Evolutionary conservation across 2,329 filamentous ascomycete species (phyloP).

Genomic region (Epicoccum sorghinum): DNA sequence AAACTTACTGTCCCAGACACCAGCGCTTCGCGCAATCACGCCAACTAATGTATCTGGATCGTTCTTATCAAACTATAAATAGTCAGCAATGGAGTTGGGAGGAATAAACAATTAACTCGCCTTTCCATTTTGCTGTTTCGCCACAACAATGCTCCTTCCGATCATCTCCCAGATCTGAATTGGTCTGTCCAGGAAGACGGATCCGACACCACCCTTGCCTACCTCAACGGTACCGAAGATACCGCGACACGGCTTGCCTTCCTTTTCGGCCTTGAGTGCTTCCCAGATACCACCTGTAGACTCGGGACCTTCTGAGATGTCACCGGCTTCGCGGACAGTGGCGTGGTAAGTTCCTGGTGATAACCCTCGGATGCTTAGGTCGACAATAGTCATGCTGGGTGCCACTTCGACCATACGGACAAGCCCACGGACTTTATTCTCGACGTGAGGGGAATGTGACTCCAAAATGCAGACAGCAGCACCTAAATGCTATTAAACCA

Average conservation of each 20-base stretch:
- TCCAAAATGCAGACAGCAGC: slow-evolving; percentile 96
- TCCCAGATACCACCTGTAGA: slow-evolving; percentile 87
- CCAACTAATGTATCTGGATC: slow-evolving; percentile 87
- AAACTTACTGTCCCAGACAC: slow-evolving; percentile 78
- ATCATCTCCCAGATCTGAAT: slow-evolving; percentile 97
- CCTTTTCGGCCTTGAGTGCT: slow-evolving; percentile 52
- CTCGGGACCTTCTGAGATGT: slow-evolving; percentile 81
- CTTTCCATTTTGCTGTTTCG: slow-evolving; percentile 66
- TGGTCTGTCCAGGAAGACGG: slow-evolving; percentile 78
- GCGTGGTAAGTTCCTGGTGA: slow-evolving; percentile 81
- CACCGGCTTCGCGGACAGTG: slow-evolving; percentile 82
- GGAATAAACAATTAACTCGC: slow-evolving; percentile 10
- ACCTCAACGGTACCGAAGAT: slow-evolving; percentile 78
- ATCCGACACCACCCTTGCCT: slow-evolving; percentile 75
- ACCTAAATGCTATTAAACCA: slow-evolving; percentile 50
- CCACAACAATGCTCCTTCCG: slow-evolving; percentile 88
- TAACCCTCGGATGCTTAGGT: slow-evolving; percentile 84
- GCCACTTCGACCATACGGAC: slow-evolving; percentile 93
- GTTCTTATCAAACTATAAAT: slow-evolving; percentile 55
- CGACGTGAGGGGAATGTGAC: slow-evolving; percentile 68
- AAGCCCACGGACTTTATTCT: slow-evolving; percentile 78
- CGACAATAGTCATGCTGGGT: slow-evolving; percentile 78
- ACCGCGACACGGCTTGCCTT: slow-evolving; percentile 61
- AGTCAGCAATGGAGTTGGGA: not conserved
- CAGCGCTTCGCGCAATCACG: slow-evolving; percentile 92